A percentile compares a stretch with the other conserved stretches of the same genome.
These are phyloP conservation scores for Aspergillus vadensis DNA, from an alignment of 2,329 filamentous ascomycete genomes.

Conservation along the genomic window DNA sequence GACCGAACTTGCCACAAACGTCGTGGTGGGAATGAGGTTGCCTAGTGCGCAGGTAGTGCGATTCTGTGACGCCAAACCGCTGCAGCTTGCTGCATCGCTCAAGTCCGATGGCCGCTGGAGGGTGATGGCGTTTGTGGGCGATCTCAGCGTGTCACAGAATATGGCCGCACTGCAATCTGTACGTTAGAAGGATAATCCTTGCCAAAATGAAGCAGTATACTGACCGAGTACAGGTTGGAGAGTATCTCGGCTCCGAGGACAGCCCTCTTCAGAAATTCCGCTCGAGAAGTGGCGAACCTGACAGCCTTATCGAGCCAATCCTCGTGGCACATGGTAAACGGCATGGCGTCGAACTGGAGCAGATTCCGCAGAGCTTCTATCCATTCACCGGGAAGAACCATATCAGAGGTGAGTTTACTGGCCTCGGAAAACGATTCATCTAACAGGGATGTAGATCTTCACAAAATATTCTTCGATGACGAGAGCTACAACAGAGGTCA, in stretches of 20 bases:
- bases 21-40: conserved; percentile 52
- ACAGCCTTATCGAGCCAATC: conserved; percentile 60
- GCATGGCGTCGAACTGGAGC: conserved; percentile 51
- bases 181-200: conserved; percentile 14
- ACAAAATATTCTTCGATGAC: conserved; percentile 62
- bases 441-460: conserved; percentile 48
- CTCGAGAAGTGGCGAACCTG: conserved; percentile 45
- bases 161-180: conserved; percentile 43
- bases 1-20: conserved; percentile 39
- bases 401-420: conserved; percentile 51
- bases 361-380: conserved; percentile 60
- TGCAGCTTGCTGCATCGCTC: conserved; percentile 55
- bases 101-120: conserved; percentile 57
- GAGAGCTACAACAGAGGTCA: conserved; percentile 58
- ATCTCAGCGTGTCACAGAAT: conserved; percentile 36
- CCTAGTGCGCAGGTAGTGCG: conserved; percentile 61
- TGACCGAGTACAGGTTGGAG: conserved; percentile 35
- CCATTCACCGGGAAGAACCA: conserved; percentile 58
- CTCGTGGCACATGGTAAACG: conserved; percentile 57
- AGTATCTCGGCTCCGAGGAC: conserved; percentile 42
- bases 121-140: conserved; percentile 53
- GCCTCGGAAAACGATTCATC: background rate
- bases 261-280: conserved; percentile 51
- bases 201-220: conserved; percentile 9
- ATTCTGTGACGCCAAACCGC: conserved; percentile 60